These are phyloP conservation scores for Cyphellophora europaea DNA, from an alignment of 2,329 filamentous ascomycete species.

Conservation along the genomic window DNA sequence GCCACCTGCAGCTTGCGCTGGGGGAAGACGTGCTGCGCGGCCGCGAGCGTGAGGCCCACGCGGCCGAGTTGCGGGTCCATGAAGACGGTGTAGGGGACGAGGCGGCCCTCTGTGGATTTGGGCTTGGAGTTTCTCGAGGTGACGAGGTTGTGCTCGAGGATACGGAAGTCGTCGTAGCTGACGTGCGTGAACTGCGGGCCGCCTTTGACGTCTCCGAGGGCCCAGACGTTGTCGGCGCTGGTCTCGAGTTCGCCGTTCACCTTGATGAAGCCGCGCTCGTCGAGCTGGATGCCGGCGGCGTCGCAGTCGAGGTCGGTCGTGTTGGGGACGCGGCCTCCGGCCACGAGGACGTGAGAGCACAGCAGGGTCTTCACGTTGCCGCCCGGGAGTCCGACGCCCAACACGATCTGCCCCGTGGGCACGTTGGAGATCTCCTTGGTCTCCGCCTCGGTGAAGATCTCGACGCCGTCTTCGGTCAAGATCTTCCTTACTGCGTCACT, in stretches of 20 bases:
- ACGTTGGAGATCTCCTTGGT: slow-evolving; percentile 17
- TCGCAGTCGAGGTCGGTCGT: slow-evolving; percentile 36
- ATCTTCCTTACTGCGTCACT: slow-evolving; percentile 34
- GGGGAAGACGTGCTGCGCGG: slow-evolving; percentile 20
- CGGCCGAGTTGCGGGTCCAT: slow-evolving; percentile 47
- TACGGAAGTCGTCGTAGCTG: slow-evolving; percentile 47
- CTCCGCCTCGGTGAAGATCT: slow-evolving; percentile 29
- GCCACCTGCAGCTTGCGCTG: slow-evolving; percentile 30
- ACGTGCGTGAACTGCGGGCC: slow-evolving; percentile 47
- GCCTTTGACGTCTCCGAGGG: slow-evolving; percentile 44
- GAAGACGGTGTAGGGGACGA: slow-evolving; percentile 42
- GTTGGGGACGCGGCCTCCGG: slow-evolving; percentile 42
- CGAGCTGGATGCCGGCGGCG: slow-evolving; percentile 32
- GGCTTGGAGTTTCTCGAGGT: slow-evolving; percentile 13
- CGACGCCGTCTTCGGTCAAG: slow-evolving; percentile 37
- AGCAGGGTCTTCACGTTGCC: slow-evolving; percentile 17
- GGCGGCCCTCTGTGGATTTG: slow-evolving; percentile 23
- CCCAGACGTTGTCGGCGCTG: slow-evolving; percentile 33
- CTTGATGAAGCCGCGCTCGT: slow-evolving; percentile 33
- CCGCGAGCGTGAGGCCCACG: slow-evolving; percentile 38
- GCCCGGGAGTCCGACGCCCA: slow-evolving; percentile 11
- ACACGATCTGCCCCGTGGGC: slow-evolving; percentile 20
- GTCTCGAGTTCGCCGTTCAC: slow-evolving; percentile 38
- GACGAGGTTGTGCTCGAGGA: slow-evolving; percentile 39
- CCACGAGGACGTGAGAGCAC: slow-evolving; percentile 42